A percentile compares a stretch with the other conserved stretches of the same genome.
Evolutionary conservation across 106 monocot genomes (phyloP).

Genomic region (Dendrobium nobile): DNA sequence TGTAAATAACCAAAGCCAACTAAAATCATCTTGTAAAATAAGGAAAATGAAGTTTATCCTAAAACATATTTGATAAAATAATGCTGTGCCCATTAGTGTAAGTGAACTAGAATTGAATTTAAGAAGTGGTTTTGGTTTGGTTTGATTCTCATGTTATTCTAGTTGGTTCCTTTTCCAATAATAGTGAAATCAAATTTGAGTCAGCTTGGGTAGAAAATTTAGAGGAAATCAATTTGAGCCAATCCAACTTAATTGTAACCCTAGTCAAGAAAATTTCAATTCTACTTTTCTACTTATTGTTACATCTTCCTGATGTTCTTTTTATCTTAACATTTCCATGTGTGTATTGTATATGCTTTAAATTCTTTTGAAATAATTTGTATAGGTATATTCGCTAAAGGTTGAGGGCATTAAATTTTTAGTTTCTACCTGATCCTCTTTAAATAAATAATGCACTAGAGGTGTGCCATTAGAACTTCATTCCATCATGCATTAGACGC

Average conservation of each 20-base stretch:
- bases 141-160: neutral
- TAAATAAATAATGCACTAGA: conserved; percentile 93
- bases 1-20: too few species aligned
- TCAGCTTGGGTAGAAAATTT: neutral
- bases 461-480: conserved; percentile 28
- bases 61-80: neutral
- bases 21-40: too few species aligned
- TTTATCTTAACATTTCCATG: neutral
- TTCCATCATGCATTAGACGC: neutral
- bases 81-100: neutral
- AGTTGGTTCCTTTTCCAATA: neutral
- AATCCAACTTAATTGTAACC: neutral
- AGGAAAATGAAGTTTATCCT: too few species aligned
- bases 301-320: neutral
- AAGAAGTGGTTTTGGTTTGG: neutral
- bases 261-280: neutral
- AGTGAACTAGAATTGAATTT: neutral
- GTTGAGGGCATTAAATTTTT: conserved; percentile 94
- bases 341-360: conserved; percentile 1
- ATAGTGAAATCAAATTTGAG: neutral
- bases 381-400: conserved; percentile 95
- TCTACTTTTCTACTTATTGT: neutral
- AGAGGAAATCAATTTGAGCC: neutral
- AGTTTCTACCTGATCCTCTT: conserved; percentile 97
- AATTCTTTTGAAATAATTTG: neutral